phyloP scores from a whole-genome alignment of 345 rosid genomes.

The Atalantia buxifolia region DNA sequence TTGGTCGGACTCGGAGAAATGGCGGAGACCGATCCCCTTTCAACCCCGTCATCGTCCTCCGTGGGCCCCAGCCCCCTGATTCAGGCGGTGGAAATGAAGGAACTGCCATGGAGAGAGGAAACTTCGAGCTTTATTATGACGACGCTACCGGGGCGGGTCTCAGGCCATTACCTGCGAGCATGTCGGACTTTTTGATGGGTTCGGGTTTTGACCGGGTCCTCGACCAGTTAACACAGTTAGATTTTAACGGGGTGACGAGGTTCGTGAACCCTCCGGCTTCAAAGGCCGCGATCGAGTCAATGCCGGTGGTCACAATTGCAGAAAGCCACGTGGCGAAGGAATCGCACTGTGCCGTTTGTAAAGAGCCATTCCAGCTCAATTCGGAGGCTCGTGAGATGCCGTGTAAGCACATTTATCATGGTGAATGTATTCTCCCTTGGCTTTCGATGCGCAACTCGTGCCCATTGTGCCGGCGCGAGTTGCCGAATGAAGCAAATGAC shows the following conservation, averaged over 20 bases:
- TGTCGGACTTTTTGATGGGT: constrained; percentile 73
- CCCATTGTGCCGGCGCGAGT: constrained; percentile 55
- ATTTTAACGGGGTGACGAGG: constrained; percentile 40
- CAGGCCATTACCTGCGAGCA: constrained; percentile 56
- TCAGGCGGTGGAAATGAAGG: constrained; percentile 24
- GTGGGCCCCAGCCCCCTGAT: constrained; percentile 30
- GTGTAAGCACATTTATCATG: constrained; percentile 56
- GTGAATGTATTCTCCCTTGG: constrained; percentile 63
- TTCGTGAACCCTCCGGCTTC: constrained; percentile 57
- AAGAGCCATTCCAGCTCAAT: constrained; percentile 45
- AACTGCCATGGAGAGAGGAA: constrained; percentile 23
- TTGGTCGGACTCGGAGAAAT: constrained; percentile 38
- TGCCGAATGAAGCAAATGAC: constrained; percentile 31
- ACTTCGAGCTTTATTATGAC: constrained; percentile 58
- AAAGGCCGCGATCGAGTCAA: constrained; percentile 53
- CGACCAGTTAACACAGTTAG: constrained; percentile 57
- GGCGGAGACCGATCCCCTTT: constrained; percentile 63
- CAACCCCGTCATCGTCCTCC: constrained; percentile 62
- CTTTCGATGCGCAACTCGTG: constrained; percentile 50
- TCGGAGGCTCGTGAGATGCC: constrained; percentile 62
- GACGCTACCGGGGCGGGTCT: constrained; percentile 61
- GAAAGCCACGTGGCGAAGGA: constrained; percentile 38
- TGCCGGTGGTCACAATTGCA: constrained; percentile 45
- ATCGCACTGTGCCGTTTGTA: constrained; percentile 55
- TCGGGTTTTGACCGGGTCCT: constrained; percentile 73